Conservation (phyloP, 2,329 filamentous ascomycete genomes). For the Diaporthe ampelina region DNA sequence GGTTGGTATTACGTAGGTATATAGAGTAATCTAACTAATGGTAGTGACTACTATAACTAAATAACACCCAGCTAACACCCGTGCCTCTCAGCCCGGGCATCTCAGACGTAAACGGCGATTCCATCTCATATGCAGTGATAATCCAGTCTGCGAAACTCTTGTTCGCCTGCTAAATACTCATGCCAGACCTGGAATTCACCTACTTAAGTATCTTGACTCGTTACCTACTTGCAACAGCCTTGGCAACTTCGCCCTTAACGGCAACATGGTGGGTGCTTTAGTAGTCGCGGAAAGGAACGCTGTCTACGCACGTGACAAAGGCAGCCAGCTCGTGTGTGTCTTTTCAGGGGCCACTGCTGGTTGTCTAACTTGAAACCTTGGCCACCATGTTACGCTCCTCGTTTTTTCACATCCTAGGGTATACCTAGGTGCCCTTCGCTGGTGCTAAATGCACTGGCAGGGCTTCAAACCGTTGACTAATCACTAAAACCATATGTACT, state of each 20-base stretch:
- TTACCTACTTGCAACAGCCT: no score
- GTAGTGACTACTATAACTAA: not conserved
- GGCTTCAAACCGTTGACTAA: not conserved
- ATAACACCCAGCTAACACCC: not conserved
- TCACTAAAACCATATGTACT: not conserved
- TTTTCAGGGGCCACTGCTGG: constrained; percentile 12
- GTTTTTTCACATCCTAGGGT: constrained; percentile 45
- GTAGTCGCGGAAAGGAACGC: not conserved
- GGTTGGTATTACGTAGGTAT: not conserved
- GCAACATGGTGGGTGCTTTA: not conserved
- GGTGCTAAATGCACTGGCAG: constrained; percentile 45
- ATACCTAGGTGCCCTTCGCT: constrained; percentile 43
- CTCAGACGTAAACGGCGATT: no score
- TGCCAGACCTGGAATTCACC: no score
- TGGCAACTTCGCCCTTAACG: not conserved
- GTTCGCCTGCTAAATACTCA: no score
- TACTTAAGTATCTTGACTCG: no score
- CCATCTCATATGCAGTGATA: not conserved
- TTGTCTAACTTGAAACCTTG: constrained; percentile 45
- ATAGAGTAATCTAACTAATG: not conserved
- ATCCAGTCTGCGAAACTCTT: not conserved
- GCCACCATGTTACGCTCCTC: constrained; percentile 41
- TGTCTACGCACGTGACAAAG: not conserved
- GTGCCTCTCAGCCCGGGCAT: not conserved
- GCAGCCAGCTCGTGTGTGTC: constrained; percentile 12